These are phyloP conservation scores for Thermothielavioides terrestris DNA, from an alignment of 495 filamentous ascomycete species.

Conservation along the genomic window DNA sequence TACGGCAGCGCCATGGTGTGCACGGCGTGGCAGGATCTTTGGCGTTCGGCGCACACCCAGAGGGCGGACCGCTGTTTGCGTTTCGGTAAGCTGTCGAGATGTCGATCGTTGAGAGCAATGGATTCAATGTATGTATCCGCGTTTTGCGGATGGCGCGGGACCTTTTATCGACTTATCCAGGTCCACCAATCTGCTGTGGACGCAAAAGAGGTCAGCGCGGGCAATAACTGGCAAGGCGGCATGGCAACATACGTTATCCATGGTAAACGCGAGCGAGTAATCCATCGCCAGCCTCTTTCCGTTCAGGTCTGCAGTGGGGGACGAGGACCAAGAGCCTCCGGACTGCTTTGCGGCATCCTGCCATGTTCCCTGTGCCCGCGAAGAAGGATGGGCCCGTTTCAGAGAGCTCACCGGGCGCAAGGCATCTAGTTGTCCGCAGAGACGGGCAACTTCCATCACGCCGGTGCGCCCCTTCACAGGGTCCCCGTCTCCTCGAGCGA, in stretches of 20 bases:
- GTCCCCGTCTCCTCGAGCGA: background rate
- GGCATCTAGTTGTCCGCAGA: background rate
- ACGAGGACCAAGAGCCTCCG: background rate
- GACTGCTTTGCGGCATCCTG: background rate
- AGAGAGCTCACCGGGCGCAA: background rate
- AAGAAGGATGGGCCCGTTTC: background rate
- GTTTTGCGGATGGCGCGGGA: background rate
- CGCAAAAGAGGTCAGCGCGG: background rate
- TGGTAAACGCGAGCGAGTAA: background rate
- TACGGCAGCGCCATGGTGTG: background rate
- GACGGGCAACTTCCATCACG: background rate
- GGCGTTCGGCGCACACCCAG: background rate
- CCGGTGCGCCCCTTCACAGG: background rate
- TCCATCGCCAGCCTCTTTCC: background rate
- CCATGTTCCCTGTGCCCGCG: background rate
- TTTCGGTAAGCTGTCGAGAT: background rate
- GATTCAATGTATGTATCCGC: background rate
- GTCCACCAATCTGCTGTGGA: background rate
- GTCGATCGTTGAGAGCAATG: background rate
- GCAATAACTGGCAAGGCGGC: background rate
- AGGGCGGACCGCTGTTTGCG: background rate
- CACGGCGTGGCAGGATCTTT: background rate
- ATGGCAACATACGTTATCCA: background rate
- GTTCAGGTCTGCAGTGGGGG: background rate
- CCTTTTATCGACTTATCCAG: background rate